Evolutionary conservation across 1,284 basidiomycete genomes (phyloP), one percentile per base, ranked within the genome.

Genomic region (Mycena sp.): DNA sequence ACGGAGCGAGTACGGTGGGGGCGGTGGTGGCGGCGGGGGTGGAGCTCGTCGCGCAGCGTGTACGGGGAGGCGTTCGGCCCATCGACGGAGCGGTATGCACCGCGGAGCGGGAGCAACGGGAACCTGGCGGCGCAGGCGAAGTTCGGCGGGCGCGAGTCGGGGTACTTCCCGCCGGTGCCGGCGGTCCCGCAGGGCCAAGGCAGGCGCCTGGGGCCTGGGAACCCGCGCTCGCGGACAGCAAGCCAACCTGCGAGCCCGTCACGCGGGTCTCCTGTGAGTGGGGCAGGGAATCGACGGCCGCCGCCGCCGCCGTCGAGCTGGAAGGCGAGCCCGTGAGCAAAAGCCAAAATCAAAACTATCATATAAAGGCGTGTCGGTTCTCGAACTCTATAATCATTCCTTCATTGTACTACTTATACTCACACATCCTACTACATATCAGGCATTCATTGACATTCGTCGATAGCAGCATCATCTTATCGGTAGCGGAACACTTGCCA

Each of bases 41-140:
- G 89, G 88, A 84, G 79, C 56, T 82, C 86, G 10, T 82, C 87
- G 38, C 80, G 81, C 64, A 92, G 89, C 69, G 86, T 83, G 54
- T 91, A 91, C 69, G 91, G 90, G 14, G 89, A 88, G 61, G 71
- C 81, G 21, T 86, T 85, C 71, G 82, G 86, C n/a, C 78, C 82
- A n/a, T 75, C 82, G 54, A 63, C 75, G 40, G 75, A 75, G 58
- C 69, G 74, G 63, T 67, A 70, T 64, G 41, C n/a, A n/a, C n/a
- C 53, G 59, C 44, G 61, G 40, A 54, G 50, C 62, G 64, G 19
- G 63, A 71, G 63, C 50, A 67, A 40, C 64, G 69, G 51, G 58
- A 66, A 70, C 23, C 48, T 59, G 10, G 54, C 50, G 28, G 48
- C 65, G 54, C 68, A 71, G 49, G 64, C 44, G 61, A 59, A 69